Evolutionary conservation across 2,329 filamentous ascomycete genomes (phyloP), one percentile per base, ranked within the genome.

Genomic region (Xylaria sp.): DNA sequence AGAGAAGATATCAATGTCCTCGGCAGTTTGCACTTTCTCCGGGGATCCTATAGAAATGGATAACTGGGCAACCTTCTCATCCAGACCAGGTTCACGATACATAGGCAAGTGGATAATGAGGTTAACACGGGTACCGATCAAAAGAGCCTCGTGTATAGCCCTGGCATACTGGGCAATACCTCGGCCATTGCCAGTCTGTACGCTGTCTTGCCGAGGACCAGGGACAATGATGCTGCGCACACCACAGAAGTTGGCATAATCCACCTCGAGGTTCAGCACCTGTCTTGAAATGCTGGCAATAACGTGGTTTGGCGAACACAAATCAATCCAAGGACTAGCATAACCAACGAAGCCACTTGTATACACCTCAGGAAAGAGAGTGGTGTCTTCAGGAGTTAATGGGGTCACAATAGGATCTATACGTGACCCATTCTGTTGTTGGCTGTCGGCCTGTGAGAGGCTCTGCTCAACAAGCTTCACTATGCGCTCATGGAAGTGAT

Each of bases 181-280:
- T 77, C 84, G 82, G 73, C 84, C 81, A 57, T 82, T 83, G 16
- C 82, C 80, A 69, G 84, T 78, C 64, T 84, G 85, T 66, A 86
- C 85, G 66, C 88, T 85, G 72, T 91, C 88, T 16, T 88, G 82
- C 71, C 87, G 87, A 2, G 96, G 96, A 0, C 94, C 94, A 1
- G 91, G 90, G 35, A 99, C 85, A 60, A 98, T 84, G 67, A 98
- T 86, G 80, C 92, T 97, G 65, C 90, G 90, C 57, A 96, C 87
- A 42, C 97, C 97, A 77, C 94, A 98, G 81, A 98, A 99, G 71
- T 93, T 94, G 71, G 97, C 96, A 81, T 98, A 99, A 58, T 93
- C 92, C 57, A 98, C 87, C 79, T 99, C 96, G 47, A 97, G 86
- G 78, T 94, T 94, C 71, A 99, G 84, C 6, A 97, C 92, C 81